phyloP scores from a whole-genome alignment of 2,329 filamentous ascomycete species.

The Sclerotinia borealis region DNA sequence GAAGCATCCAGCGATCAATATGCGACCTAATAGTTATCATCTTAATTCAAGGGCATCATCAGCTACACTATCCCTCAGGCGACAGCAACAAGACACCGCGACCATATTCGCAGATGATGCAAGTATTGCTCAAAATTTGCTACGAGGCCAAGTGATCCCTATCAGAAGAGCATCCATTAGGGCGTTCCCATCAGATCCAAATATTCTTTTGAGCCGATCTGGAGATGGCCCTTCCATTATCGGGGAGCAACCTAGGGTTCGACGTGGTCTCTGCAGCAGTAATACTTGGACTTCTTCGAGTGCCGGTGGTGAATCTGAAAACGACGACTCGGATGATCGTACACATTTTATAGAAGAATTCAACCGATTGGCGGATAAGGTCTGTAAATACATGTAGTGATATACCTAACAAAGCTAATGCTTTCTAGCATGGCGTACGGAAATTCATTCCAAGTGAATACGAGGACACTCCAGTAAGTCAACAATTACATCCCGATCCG shows the following conservation, averaged over 20 bases:
- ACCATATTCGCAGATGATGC: slow-evolving; percentile 21
- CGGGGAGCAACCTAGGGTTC: background rate
- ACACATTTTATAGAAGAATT: slow-evolving; percentile 49
- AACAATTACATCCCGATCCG: background rate
- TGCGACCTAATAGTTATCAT: slow-evolving; percentile 28
- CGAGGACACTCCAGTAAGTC: slow-evolving; percentile 21
- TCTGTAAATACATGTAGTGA: slow-evolving; percentile 25
- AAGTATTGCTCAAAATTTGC: slow-evolving; percentile 23
- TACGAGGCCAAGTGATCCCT: slow-evolving; percentile 21
- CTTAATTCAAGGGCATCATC: slow-evolving; percentile 27
- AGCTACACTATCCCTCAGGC: slow-evolving; percentile 22
- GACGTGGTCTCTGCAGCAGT: slow-evolving; percentile 32
- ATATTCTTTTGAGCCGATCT: background rate
- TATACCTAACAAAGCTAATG: background rate
- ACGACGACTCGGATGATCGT: slow-evolving; percentile 45
- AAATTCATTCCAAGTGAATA: slow-evolving; percentile 24
- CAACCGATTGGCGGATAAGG: slow-evolving; percentile 54
- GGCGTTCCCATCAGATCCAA: slow-evolving; percentile 1
- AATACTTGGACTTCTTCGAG: slow-evolving; percentile 54
- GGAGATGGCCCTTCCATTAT: background rate
- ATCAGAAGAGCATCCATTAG: slow-evolving; percentile 19
- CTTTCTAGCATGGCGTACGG: slow-evolving; percentile 45
- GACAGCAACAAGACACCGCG: slow-evolving; percentile 11
- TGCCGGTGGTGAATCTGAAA: slow-evolving; percentile 43
- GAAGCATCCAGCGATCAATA: slow-evolving; percentile 17